Base-by-base conservation (phyloP, 805 yeast species). In the Clavispora fructus region DNA sequence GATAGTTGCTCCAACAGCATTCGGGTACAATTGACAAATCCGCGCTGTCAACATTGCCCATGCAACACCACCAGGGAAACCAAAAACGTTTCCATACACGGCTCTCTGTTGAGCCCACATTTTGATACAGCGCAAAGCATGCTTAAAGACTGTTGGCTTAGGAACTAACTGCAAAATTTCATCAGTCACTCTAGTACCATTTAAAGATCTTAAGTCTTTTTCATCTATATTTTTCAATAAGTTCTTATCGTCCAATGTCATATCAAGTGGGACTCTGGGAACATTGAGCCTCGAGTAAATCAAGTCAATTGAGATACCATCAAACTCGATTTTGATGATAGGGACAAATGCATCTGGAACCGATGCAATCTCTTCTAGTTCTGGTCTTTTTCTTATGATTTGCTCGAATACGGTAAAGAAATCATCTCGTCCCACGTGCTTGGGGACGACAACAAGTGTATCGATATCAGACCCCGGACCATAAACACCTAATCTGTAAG, bases 21-120 rank as follows among this genome's bases (percentile, higher is more conserved):
- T 92, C 9, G 99, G 99, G 62, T 92, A 94, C 42, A 94, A 69
- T 64, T 94, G 99, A 65, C 99, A 94, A 27, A 94, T 89, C 57
- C 99, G 77, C 1, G 98, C 99, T n/a, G 91, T 97, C 35, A 94
- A 66, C 97, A 94, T 94, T 0, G 99, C 99, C 99, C 99, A 94
- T 1, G 99, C 99, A 41, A 94, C 99, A 65, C 99, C 99, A 59
- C 99, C 99, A 1, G 98, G 99, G 67, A 92, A 94, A 0, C 99
- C 99, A 76, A 85, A 88, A 39, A 94, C 85, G 61, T 94, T 94
- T 7, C 88, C 97, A 67, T 94, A 94, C 13, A 94, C 80, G 0
- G 97, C 98, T 42, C 98, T 77, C 58, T 90, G 80, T 61, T 90
- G 92, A 0, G 99, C 99, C 99, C 99, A 94, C 59, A 94, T 74